Conservation (phyloP, 495 filamentous ascomycete species). For the Daldinia caldariorum region DNA sequence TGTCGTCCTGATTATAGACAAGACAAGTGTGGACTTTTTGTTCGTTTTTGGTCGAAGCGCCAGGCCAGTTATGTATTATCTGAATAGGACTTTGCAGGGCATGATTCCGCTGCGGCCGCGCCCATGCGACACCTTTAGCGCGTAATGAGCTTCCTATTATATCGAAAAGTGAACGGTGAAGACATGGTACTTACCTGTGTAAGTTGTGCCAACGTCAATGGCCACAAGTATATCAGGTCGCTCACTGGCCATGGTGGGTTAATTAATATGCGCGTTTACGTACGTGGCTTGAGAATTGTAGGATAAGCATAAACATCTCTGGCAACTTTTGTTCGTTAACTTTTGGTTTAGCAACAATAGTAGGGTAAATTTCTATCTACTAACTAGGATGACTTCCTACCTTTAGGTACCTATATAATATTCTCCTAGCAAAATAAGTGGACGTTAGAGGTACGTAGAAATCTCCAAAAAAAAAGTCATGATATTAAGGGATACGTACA, state of each 20-base stretch:
- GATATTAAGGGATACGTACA: constrained; percentile 1
- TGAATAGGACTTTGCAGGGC: constrained; percentile 57
- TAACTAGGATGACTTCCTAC: no score
- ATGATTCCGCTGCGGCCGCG: constrained; percentile 28
- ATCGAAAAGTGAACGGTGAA: neutral
- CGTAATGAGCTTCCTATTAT: constrained; percentile 6
- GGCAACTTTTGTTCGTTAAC: neutral
- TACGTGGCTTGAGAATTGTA: constrained; percentile 18
- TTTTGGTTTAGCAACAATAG: neutral
- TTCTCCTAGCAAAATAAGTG: neutral
- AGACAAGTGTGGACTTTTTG: constrained; percentile 69
- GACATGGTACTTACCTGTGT: constrained; percentile 58
- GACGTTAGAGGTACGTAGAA: neutral
- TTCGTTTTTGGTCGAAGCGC: constrained; percentile 60
- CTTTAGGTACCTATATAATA: no score
- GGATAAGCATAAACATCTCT: neutral
- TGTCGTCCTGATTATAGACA: constrained; percentile 57
- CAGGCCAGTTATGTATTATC: constrained; percentile 70
- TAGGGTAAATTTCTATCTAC: neutral
- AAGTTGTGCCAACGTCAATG: constrained; percentile 71
- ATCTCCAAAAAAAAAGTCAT: neutral
- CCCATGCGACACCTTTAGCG: constrained; percentile 33
- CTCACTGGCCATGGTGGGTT: constrained; percentile 29
- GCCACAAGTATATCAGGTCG: constrained; percentile 66
- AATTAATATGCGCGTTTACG: neutral